These are phyloP conservation scores for Trapa bicornis DNA, from an alignment of 345 rosid genomes.

Conservation along the genomic window DNA sequence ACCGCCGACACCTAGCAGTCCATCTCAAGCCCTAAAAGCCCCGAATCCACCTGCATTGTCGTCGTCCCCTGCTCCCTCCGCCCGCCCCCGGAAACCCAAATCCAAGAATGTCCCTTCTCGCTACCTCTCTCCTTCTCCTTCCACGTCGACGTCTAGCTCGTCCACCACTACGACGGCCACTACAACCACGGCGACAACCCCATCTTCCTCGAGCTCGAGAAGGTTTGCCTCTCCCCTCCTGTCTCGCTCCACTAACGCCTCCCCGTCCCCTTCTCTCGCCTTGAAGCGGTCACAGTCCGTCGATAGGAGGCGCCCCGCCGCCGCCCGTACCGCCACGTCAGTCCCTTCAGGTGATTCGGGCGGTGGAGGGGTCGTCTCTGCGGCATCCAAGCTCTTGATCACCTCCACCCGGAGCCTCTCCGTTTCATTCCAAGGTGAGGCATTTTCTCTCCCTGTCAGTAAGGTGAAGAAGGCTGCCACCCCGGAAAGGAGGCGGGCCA, in stretches of 20 bases:
- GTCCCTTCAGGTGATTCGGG: slow-evolving; percentile 21
- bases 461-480: slow-evolving; percentile 54
- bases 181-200: slow-evolving; percentile 16
- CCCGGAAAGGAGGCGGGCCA: slow-evolving; percentile 45
- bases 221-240: slow-evolving; percentile 53
- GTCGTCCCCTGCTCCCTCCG: not conserved
- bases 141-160: slow-evolving; percentile 23
- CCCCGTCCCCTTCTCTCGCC: slow-evolving; percentile 24
- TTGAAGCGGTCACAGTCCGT: slow-evolving; percentile 72
- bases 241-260: slow-evolving; percentile 36
- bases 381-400: slow-evolving; percentile 58
- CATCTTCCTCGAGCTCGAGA: slow-evolving; percentile 30
- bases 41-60: not conserved
- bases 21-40: not conserved
- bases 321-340: slow-evolving; percentile 17
- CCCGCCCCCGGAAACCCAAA: slow-evolving; percentile 38
- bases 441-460: slow-evolving; percentile 79
- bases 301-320: slow-evolving; percentile 42
- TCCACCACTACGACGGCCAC: not conserved
- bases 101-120: slow-evolving; percentile 74
- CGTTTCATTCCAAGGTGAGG: slow-evolving; percentile 92
- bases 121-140: slow-evolving; percentile 66
- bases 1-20: not conserved
- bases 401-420: slow-evolving; percentile 83
- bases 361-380: slow-evolving; percentile 29